Base-by-base conservation (phyloP, 495 filamentous ascomycete genomes). In the Penicillium mononematosum region DNA sequence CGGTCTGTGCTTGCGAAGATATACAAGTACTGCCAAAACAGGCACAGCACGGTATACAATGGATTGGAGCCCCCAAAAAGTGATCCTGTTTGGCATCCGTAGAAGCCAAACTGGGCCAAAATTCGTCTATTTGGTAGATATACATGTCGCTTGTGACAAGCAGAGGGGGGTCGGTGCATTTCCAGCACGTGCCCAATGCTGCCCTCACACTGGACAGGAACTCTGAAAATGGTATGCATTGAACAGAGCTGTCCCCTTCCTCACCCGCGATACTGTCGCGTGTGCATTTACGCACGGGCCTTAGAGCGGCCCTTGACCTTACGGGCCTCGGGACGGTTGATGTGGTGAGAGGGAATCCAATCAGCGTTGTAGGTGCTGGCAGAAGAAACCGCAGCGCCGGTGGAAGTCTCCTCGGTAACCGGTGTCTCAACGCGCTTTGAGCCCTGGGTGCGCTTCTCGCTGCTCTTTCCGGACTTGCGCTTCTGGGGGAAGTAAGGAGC, bases 401-500 rank as follows among this genome's bases (percentile, higher is more conserved):
- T 87, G 14, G 83, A 76, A 55, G 81, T 62, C 38, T 69, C 85
- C 57, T 87, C 81, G n/a, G 86, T 87, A 17, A 82, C 72, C 45
- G 83, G 78, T 48, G 78, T 70, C 60, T 85, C 81, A 44, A 81
- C 73, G 75, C 88, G 88, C 82, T 91, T 92, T 57, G 71, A 60
- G 38, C 78, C 78, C 47, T 78, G 68, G 20, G 83, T 75, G 60
- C 77, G 80, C 74, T 84, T 83, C 67, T 87, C 81, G 44, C 80
- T 75, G 58, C 79, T 77, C 76, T 88, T 88, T 59, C 82, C 83
- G 56, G 75, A 67, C 61, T 87, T 85, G 69, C 85, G 85, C 74
- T 91, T 86, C 80, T 96, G 91, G 27, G 94, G 94, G 84, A 96
- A 96, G 67, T 98, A 86, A n/a, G 91, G 85, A 48, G 91, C 88